Base-by-base conservation (phyloP, 2,329 filamentous ascomycete genomes). In the Chaetomiaceae sp. region DNA sequence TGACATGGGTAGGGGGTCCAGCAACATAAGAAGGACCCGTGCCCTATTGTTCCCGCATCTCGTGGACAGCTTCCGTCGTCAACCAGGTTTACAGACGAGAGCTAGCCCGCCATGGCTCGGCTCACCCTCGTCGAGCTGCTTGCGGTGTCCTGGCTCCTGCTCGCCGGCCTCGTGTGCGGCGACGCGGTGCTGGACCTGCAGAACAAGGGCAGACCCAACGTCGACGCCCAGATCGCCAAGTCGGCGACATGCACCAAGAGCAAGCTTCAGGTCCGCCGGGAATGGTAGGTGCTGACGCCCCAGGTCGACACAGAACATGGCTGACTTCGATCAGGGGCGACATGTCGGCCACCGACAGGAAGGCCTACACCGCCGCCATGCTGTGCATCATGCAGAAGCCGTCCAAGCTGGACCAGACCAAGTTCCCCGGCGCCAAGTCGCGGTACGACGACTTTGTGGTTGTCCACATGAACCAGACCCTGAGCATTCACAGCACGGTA, bases 381-480 rank as follows among this genome's bases (percentile, higher is more conserved):
- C 60, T 60, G 15, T 66, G 64, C 47, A 32, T 66, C 36, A 55
- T 62, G 53, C 14, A 40, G 24, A 61, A 58, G 50, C 64, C 64
- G 7, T 62, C 64, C n/a, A 63, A 59, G 44, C 52, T 60, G 20
- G 55, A 60, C 41, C 47, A 52, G 4, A 47, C 39, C 8, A 49
- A 59, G 54, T 63, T 56, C 39, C 62, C 63, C 6, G 64, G 63
- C 15, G 57, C 60, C 44, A 60, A 58, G 53, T 57, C 56, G 27
- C 55, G 61, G 24, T 65, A 63, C 45, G 62, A 65, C 30, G 65
- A 68, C 57, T 67, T 68, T 52, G 63, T 66, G 6, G 63, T 58
- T 29, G 60, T 64, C 14, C 65, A 68, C 52, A 63, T 68, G 51
- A 65, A 66, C 55, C 62, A 61, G 53, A 62, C 56, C 6, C 35